phyloP scores from a whole-genome alignment of 306 rosid genomes.

The Gynostemma pentaphyllum region DNA sequence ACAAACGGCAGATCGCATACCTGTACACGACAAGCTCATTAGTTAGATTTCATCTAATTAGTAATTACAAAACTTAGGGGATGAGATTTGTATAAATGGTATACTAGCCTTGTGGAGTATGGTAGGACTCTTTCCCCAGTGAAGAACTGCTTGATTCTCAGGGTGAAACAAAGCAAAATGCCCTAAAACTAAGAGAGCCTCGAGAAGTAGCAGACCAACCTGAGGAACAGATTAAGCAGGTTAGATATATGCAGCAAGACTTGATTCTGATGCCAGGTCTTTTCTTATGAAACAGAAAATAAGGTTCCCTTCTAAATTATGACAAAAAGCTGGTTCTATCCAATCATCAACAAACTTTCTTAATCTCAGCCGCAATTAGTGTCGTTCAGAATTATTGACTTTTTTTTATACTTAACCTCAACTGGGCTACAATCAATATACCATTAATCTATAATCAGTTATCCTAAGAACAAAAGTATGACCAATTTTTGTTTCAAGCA shows the following conservation, averaged over 20 bases:
- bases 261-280: no score
- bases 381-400: no score
- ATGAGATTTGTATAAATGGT: conserved; percentile 1
- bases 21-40: conserved; percentile 35
- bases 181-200: conserved; percentile 70
- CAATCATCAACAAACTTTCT: neutral
- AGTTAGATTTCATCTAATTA: conserved; percentile 22
- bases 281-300: no score
- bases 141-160: conserved; percentile 89
- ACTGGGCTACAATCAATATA: neutral
- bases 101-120: conserved; percentile 83
- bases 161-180: conserved; percentile 89
- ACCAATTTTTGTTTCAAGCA: neutral
- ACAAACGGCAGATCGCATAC: conserved; percentile 89
- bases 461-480: neutral
- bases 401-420: no score
- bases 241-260: no score
- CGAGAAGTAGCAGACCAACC: conserved; percentile 82
- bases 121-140: conserved; percentile 97
- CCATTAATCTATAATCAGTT: neutral
- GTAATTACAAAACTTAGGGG: conserved; percentile 4
- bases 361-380: no score
- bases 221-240: conserved; percentile 26
- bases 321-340: neutral
- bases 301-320: neutral